phyloP scores from a whole-genome alignment of 176 grass and related monocot species.

The Triticum dicoccoides region DNA sequence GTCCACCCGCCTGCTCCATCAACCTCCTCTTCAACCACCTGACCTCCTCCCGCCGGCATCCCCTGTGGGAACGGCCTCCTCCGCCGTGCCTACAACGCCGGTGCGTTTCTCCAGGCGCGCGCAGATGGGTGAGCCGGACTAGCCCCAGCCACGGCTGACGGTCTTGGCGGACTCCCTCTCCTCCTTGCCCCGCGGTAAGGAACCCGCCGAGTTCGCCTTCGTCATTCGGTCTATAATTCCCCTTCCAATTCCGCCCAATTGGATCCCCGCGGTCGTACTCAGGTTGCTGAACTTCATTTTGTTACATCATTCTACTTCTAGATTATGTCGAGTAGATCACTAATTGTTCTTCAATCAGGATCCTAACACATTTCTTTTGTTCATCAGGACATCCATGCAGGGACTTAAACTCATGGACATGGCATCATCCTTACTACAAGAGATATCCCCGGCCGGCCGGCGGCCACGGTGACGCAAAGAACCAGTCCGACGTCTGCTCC shows the following conservation, averaged over 20 bases:
- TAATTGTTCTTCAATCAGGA: not conserved
- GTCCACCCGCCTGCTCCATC: no score
- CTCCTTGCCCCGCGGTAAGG: not conserved
- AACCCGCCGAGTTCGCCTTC: not conserved
- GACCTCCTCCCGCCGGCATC: not conserved
- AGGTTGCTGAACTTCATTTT: not conserved
- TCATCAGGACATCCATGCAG: not conserved
- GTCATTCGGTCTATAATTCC: no score
- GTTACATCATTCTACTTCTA: not conserved
- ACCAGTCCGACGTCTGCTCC: no score
- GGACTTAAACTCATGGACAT: not conserved
- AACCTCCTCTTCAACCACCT: not conserved
- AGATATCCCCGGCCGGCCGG: no score
- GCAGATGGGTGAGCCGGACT: not conserved
- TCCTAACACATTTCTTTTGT: no score
- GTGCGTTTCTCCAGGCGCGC: not conserved
- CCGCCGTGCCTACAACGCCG: not conserved
- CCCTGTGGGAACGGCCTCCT: not conserved
- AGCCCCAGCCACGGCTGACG: not conserved
- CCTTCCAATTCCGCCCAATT: not conserved
- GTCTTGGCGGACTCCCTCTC: not conserved
- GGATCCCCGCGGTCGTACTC: not conserved
- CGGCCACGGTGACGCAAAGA: not conserved
- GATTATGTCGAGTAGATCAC: not conserved
- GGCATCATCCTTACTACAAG: not conserved